Base-by-base conservation (phyloP, 257 asterid species). In the Salvia rosmarinus region DNA sequence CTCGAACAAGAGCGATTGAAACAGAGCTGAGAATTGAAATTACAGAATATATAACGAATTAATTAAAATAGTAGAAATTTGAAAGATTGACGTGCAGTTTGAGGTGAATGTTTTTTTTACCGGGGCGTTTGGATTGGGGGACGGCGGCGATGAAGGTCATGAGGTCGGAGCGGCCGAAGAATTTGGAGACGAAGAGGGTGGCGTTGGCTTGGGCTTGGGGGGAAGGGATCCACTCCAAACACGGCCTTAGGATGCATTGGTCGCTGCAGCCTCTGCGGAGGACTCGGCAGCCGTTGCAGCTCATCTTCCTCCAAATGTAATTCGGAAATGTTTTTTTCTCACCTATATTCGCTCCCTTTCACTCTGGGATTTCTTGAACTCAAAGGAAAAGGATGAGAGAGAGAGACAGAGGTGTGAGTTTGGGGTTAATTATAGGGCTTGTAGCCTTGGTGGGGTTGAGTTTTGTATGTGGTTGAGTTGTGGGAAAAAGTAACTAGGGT, bases 201-300 rank as follows among this genome's bases (percentile, higher is more conserved):
- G 98, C 98, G 92, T 89, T 75, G 50, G 77, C 86, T 68, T 91
- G 97, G 59, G 91, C 92, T 17, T 84, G 82, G n/a, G n/a, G 85
- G 77, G 21, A 62, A 44, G 81, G 74, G 71, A 94, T 89, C 90
- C 96, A 86, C 4, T n/a, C 92, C 91, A 94, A 86, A 83, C 97
- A 94, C 14, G 93, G 85, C 63, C 91, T 84, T 35, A 94, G 76
- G 79, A 83, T 77, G 82, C 98, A 94, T 0, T 79, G 62, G 0
- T 84, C 88, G 64, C 81, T 80, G 90, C 99, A 94, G 2, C 99
- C 88, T 81, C 89, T 78, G 56, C 99, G 73, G 3, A 94, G 73
- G 20, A 88, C 92, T 75, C 96, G 75, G 84, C 99, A 94, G 0
- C 97, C 99, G 67, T 85, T 94, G 90, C 99, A 94, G 84, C 97